These are phyloP conservation scores for Trypanosoma melophagium DNA, from an alignment of 208 protist genomes.

Conservation along the genomic window DNA sequence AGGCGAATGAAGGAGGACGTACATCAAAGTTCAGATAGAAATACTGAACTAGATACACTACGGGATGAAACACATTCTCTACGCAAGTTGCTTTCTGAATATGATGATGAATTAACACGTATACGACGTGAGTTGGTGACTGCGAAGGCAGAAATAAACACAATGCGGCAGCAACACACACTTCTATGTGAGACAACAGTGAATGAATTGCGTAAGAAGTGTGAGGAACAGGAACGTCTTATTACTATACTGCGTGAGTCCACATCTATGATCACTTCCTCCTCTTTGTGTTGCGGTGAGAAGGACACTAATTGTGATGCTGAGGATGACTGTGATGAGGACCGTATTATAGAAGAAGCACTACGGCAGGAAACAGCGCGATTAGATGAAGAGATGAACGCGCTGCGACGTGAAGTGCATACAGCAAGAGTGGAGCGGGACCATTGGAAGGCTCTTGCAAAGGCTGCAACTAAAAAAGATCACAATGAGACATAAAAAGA, in stretches of 20 bases:
- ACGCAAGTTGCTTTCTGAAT: neutral
- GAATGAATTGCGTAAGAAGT: conserved; percentile 22
- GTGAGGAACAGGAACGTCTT: conserved; percentile 5
- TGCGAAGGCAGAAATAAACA: too few species aligned
- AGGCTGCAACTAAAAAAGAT: neutral
- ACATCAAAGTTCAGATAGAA: neutral
- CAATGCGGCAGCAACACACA: conserved; percentile 20
- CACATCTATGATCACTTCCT: neutral
- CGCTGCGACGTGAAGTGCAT: conserved; percentile 19
- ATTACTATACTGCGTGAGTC: conserved; percentile 1
- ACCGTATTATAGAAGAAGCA: conserved; percentile 25
- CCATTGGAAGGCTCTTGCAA: conserved; percentile 30
- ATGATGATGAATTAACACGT: conserved; percentile 20
- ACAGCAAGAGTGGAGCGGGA: conserved; percentile 25
- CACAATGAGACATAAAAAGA: neutral
- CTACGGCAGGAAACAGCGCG: conserved; percentile 23
- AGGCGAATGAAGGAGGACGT: too few species aligned
- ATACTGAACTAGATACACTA: neutral
- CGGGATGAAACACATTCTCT: conserved; percentile 2
- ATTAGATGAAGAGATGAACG: conserved; percentile 31
- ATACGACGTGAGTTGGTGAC: conserved; percentile 2
- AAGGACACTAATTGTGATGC: neutral
- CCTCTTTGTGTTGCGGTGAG: conserved; percentile 3
- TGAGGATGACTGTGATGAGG: conserved; percentile 1
- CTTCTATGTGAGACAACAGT: conserved; percentile 29